Evolutionary conservation across 2,329 filamentous ascomycete species (phyloP).

Genomic region (Pseudogymnoascus sp.): DNA sequence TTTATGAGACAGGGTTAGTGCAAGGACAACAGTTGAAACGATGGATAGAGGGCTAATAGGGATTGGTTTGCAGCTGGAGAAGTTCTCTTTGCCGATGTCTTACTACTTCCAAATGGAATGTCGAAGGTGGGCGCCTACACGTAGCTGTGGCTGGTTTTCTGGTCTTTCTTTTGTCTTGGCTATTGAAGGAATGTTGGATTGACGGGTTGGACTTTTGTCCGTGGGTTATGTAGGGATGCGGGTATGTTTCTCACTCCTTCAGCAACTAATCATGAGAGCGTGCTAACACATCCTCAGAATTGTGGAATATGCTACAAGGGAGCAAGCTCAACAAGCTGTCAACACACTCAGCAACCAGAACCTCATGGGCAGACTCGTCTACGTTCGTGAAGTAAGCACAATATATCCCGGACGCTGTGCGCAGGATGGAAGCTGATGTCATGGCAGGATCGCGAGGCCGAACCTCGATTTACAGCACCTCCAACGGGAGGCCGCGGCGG

Average conservation of each 20-base stretch:
- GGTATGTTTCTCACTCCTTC: slow-evolving; percentile 55
- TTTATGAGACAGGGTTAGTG: slow-evolving; percentile 97
- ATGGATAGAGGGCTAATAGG: slow-evolving; percentile 32
- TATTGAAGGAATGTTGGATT: slow-evolving; percentile 92
- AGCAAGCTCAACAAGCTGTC: slow-evolving; percentile 97
- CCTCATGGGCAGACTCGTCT: slow-evolving; percentile 95
- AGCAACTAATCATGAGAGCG: slow-evolving; percentile 10
- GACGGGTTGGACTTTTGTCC: slow-evolving; percentile 94
- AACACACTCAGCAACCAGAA: slow-evolving; percentile 98
- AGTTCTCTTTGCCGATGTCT: slow-evolving; percentile 98
- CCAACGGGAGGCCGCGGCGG: slow-evolving; percentile 56
- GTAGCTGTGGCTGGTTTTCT: slow-evolving; percentile 79
- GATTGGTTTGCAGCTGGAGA: slow-evolving; percentile 68
- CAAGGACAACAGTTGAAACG: slow-evolving; percentile 15
- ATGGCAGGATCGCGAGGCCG: slow-evolving; percentile 84
- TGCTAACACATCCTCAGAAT: slow-evolving; percentile 53
- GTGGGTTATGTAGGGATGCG: slow-evolving; percentile 97
- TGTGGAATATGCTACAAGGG: slow-evolving; percentile 99
- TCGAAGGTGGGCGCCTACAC: slow-evolving; percentile 99
- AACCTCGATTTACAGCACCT: slow-evolving; percentile 86
- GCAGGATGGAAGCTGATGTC: slow-evolving; percentile 18
- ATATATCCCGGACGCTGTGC: not conserved
- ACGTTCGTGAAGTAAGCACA: slow-evolving; percentile 80
- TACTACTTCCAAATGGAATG: slow-evolving; percentile 99
- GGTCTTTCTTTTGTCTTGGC: slow-evolving; percentile 52